phyloP scores from a whole-genome alignment of 257 asterid species.

The Solanum peruvianum region DNA sequence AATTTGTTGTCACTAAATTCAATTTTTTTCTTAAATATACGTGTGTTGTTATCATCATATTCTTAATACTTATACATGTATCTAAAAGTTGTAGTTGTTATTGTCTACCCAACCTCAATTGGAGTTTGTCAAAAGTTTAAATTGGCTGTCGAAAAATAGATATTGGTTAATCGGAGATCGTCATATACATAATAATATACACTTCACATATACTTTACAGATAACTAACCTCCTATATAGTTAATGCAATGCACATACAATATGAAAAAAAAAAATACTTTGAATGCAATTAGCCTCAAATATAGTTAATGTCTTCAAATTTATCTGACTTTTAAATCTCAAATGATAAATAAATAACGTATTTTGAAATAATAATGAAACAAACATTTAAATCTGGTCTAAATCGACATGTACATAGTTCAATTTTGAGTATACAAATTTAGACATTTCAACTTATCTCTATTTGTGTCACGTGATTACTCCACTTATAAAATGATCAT shows the following conservation, averaged over 20 bases:
- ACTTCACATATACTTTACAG: not conserved
- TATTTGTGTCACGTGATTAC: rapidly evolving
- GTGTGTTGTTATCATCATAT: not conserved
- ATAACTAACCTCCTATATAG: not conserved
- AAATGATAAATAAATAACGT: too few relatives aligned
- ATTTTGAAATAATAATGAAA: too few relatives aligned
- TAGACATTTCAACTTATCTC: not conserved
- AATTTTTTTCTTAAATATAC: too few relatives aligned
- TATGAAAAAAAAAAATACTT: not conserved
- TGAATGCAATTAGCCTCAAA: not conserved
- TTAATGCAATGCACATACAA: not conserved
- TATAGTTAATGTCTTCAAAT: too few relatives aligned
- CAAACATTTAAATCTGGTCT: too few relatives aligned
- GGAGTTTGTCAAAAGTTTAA: not conserved
- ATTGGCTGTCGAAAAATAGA: not conserved
- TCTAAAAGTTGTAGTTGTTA: not conserved
- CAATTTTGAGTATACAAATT: too few relatives aligned
- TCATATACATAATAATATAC: not conserved
- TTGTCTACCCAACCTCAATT: not conserved
- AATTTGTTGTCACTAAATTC: too few relatives aligned
- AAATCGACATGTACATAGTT: too few relatives aligned
- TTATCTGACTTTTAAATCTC: too few relatives aligned
- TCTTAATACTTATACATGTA: too few relatives aligned
- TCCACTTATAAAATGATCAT: too few relatives aligned
- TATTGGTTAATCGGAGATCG: not conserved